Percentiles rank a stretch among this genome's conserved stretches.
Evolutionary conservation across 345 rosid species (phyloP).

Genomic region (Syzygium jambos): DNA sequence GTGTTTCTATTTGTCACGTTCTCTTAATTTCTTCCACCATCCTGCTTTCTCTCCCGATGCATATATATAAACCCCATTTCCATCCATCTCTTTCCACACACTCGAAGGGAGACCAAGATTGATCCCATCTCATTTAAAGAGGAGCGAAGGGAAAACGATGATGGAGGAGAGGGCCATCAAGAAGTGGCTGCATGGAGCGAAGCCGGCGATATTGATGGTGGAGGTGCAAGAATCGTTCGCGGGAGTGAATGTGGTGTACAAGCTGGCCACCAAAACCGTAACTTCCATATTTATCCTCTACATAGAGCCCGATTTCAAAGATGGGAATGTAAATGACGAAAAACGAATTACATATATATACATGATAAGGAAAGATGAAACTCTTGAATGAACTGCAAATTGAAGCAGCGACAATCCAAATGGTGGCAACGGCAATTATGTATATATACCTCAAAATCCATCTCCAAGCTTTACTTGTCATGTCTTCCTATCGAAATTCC

Average conservation of each 20-base stretch:
- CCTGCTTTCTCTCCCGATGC: not conserved
- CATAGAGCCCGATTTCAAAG: no score
- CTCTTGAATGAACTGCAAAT: no score
- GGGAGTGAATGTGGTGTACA: conserved; percentile 9
- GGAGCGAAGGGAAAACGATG: not conserved
- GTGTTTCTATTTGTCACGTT: not conserved
- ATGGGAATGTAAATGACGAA: no score
- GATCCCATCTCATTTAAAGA: not conserved
- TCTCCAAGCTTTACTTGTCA: no score
- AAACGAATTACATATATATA: no score
- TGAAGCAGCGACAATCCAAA: no score
- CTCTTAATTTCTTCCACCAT: not conserved
- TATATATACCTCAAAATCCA: no score
- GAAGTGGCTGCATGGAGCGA: conserved; percentile 1
- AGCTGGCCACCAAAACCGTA: not conserved
- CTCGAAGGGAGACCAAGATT: not conserved
- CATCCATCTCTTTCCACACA: not conserved
- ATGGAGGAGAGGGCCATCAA: not conserved
- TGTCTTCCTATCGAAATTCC: no score
- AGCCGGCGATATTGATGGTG: conserved; percentile 17
- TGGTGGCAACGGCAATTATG: no score
- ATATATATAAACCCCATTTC: not conserved
- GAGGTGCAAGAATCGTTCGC: conserved; percentile 10
- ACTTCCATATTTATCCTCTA: no score
- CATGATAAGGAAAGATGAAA: no score